These are phyloP conservation scores for Prunus kanzakura DNA, from an alignment of 306 rosid species.

Conservation along the genomic window DNA sequence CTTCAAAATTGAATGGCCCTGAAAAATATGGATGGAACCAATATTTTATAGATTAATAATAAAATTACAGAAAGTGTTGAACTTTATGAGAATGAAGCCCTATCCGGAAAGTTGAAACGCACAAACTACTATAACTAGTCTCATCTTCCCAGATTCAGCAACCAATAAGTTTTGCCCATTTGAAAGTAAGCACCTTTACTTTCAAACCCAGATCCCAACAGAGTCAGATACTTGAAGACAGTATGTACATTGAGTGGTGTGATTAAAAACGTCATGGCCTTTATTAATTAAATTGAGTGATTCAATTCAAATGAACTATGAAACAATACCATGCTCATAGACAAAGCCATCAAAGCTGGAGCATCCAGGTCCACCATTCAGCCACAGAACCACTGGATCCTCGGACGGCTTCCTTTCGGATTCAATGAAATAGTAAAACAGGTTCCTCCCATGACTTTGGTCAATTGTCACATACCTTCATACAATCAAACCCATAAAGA, in stretches of 20 bases:
- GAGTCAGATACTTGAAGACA: neutral
- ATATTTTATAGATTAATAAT: neutral
- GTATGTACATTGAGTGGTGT: neutral
- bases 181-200: neutral
- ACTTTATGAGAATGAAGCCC: neutral
- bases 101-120: neutral
- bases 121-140: neutral
- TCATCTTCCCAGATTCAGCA: neutral
- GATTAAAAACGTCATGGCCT: neutral
- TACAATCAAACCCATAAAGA: neutral
- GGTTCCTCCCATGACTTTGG: conserved; percentile 54
- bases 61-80: neutral
- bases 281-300: no score
- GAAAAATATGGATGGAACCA: conserved; percentile 24
- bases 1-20: conserved; percentile 92
- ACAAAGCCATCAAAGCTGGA: conserved; percentile 94
- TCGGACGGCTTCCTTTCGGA: conserved; percentile 71
- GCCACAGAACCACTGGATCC: conserved; percentile 98
- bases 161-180: neutral
- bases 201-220: neutral
- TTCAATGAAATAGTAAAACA: conserved; percentile 74
- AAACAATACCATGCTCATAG: conserved; percentile 81
- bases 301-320: neutral
- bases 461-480: conserved; percentile 49
- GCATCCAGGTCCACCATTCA: conserved; percentile 97